Conservation (phyloP, 73 alveolate genomes). For the Breviolum minutum region DNA sequence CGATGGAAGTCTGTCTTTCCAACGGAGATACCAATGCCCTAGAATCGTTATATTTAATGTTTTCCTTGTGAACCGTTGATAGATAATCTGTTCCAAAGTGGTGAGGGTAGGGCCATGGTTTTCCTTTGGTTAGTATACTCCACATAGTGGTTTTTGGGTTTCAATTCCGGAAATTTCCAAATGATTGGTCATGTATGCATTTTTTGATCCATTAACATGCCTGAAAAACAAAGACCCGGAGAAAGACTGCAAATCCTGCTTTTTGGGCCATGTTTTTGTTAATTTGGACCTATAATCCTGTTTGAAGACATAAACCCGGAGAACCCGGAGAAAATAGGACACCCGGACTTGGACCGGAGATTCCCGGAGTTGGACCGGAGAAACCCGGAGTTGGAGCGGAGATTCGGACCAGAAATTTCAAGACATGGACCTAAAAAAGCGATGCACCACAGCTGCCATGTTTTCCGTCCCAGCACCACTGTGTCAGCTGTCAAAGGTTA, state of each 20-base stretch:
- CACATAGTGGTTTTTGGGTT: not conserved
- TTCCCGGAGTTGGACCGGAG: conserved; percentile 1
- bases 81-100: too few species aligned
- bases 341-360: conserved; percentile 1
- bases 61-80: too few species aligned
- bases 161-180: not conserved
- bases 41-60: not conserved
- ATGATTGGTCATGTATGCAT: too few species aligned
- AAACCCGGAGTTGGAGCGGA: not conserved
- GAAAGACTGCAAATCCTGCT: too few species aligned
- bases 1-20: conserved; percentile 1
- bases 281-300: too few species aligned
- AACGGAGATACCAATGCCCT: not conserved
- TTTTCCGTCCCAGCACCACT: not conserved
- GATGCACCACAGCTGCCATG: not conserved
- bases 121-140: not conserved
- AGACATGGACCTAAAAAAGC: not conserved
- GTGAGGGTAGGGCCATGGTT: too few species aligned
- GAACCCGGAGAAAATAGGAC: not conserved
- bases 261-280: too few species aligned
- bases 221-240: not conserved
- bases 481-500: not conserved
- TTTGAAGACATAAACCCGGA: too few species aligned
- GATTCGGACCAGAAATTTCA: not conserved
- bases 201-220: too few species aligned